These are phyloP conservation scores for Crotalaria pallida DNA, from an alignment of 306 rosid genomes.

Conservation along the genomic window DNA sequence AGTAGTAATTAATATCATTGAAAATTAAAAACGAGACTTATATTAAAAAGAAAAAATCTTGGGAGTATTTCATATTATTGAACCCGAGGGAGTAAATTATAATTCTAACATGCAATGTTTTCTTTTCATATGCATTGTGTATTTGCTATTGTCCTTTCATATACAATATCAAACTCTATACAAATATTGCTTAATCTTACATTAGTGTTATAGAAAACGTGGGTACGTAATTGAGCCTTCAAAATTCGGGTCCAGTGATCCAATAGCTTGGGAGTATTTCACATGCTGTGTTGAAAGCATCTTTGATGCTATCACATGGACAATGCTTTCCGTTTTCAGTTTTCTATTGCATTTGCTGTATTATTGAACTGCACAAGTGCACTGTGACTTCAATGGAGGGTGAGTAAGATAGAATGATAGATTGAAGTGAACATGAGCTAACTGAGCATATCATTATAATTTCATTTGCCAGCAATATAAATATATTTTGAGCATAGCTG, in stretches of 20 bases:
- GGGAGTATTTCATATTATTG: too few species aligned
- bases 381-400: background rate
- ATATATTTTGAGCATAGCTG: background rate
- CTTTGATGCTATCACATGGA: conserved; percentile 29
- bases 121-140: background rate
- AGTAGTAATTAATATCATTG: too few species aligned
- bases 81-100: too few species aligned
- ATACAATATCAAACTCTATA: conserved; percentile 5
- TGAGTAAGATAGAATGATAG: background rate
- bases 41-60: too few species aligned
- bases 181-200: too few species aligned
- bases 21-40: too few species aligned
- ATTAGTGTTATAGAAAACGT: background rate
- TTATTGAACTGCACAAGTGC: conserved; percentile 20
- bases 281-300: conserved; percentile 31
- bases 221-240: background rate
- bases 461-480: background rate
- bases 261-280: conserved; percentile 14
- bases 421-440: conserved; percentile 5
- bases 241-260: conserved; percentile 5
- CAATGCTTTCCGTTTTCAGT: conserved; percentile 11
- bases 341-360: conserved; percentile 8
- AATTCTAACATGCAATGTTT: background rate
- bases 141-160: background rate
- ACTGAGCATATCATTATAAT: background rate